Evolutionary conservation across 208 protist species (phyloP), one percentile per base, ranked within the genome.

Genomic region (Endotrypanum monterogeii): DNA sequence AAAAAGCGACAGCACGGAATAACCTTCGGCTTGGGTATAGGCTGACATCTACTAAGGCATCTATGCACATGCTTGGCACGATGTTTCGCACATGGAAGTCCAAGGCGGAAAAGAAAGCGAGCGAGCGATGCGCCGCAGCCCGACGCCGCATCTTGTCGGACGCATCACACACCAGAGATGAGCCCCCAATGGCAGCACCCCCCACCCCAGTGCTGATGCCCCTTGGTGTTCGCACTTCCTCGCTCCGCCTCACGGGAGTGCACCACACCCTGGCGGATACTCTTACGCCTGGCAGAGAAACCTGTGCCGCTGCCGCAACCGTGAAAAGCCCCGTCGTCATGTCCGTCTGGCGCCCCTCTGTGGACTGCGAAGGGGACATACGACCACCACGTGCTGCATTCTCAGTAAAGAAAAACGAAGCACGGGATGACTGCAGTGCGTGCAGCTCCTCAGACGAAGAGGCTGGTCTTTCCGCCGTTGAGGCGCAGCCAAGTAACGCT

Each of bases 81-180:
- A 28, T 50, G 12, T 83, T 87, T 54, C 25, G 2, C 4, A 67
- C 28, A 61, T 89, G 85, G 85, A 81, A 78, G 55, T 23, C 32
- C 12, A 71, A 76, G 56, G 80, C 83, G n/a, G 76, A 83, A n/a
- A 44, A 39, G 54, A 25, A 51, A 52, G 76, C 79, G 9, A 16
- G 54, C 46, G 37, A 30, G 25, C 76, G 81, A 1, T 81, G 75
- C 54, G 56, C 39, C 20, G 54, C 48, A 7, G 81, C 81, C 6
- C 68, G 65, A n/a, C 67, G 69, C 52, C 81, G 81, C 44, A 37
- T 78, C 48, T 50, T 63, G 16, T 50, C 61, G 3, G 52, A 41
- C n/a, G 8, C 23, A 32, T 39, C 57, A 46, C 71, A 66, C 46
- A 78, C 57, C 16, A 60, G 51, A 8, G 67, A 67, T 28, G 60